Conservation (phyloP, 2,329 filamentous ascomycete species). For the Amauroascus niger region DNA sequence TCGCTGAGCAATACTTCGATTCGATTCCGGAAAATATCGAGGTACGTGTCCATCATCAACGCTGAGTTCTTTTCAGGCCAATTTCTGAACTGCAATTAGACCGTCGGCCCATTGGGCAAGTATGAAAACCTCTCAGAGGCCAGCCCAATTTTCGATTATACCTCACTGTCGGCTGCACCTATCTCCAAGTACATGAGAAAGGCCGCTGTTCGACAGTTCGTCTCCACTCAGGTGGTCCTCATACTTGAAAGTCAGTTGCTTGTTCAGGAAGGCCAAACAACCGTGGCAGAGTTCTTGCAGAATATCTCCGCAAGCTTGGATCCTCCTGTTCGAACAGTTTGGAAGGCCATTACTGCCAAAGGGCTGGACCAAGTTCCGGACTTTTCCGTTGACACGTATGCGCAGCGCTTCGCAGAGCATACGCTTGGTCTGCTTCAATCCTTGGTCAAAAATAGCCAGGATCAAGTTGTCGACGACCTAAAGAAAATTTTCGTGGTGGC, state of each 20-base stretch:
- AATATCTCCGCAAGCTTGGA: conserved; percentile 1
- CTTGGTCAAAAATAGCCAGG: background rate
- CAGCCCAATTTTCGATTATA: conserved; percentile 9
- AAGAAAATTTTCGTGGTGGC: background rate
- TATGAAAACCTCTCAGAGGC: conserved; percentile 7
- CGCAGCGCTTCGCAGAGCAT: background rate
- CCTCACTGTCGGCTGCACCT: background rate
- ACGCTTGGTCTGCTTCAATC: background rate
- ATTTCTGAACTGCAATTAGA: no score
- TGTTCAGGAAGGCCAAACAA: no score
- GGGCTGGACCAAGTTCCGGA: background rate
- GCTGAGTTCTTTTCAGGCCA: no score
- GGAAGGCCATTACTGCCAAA: conserved; percentile 10
- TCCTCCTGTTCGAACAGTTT: background rate
- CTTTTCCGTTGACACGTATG: background rate
- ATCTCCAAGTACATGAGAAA: conserved; percentile 3
- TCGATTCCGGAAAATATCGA: no score
- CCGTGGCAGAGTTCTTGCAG: background rate
- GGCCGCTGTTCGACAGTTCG: conserved; percentile 5
- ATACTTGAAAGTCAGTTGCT: conserved; percentile 2
- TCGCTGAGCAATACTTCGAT: no score
- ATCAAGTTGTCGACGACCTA: background rate
- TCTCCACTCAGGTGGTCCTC: background rate
- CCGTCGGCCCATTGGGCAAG: no score
- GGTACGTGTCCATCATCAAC: no score